Evolutionary conservation across 1,139 yeast species (phyloP), one percentile per base, ranked within the genome.

Genomic region (Candida sanyaensis): DNA sequence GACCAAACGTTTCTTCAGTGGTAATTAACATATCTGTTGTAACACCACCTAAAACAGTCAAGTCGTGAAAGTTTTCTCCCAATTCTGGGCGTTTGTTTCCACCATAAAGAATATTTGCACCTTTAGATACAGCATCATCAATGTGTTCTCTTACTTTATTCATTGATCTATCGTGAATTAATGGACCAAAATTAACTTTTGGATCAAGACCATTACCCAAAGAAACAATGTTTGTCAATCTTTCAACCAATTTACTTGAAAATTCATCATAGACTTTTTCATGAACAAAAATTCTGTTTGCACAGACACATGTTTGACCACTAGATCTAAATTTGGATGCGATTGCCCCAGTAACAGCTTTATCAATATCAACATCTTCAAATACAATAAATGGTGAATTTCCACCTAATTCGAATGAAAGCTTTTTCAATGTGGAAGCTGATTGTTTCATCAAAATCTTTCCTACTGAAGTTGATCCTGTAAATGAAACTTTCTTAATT

Each of bases 241-340:
- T 76, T 1, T 65, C 75, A 6, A 83, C 81, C 43, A 77, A 64
- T 48, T 61, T 68, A 12, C 55, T 49, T 39, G 70, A 57, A 57
- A 78, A 77, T 59, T 80, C 75, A 50, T 89, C 95, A 63, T 87
- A 87, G 34, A 89, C 69, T 3, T 75, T 63, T 52, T 83, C 89
- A 56, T 89, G 92, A 27, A 89, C 86, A 57, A 85, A 87, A 29
- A 90, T 77, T 54, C 97, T 77, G 52, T 93, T 90, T 46, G 92
- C 89, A 47, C 96, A 90, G 40, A 95, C 86, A 72, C 97, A 91
- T 42, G 91, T 86, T 67, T 91, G 97, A 33, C 97, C 97, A 82
- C 78, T 86, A 75, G 72, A 84, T 75, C 73, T 84, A 71, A 64
- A 86, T 71, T 60, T 80, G 68, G 64, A 84, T 60, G 63, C 81